A percentile compares a stretch with the other conserved stretches of the same genome.
Evolutionary conservation across 2,329 filamentous ascomycete genomes (phyloP).

Genomic region (Dothidotthia symphoricarpi): DNA sequence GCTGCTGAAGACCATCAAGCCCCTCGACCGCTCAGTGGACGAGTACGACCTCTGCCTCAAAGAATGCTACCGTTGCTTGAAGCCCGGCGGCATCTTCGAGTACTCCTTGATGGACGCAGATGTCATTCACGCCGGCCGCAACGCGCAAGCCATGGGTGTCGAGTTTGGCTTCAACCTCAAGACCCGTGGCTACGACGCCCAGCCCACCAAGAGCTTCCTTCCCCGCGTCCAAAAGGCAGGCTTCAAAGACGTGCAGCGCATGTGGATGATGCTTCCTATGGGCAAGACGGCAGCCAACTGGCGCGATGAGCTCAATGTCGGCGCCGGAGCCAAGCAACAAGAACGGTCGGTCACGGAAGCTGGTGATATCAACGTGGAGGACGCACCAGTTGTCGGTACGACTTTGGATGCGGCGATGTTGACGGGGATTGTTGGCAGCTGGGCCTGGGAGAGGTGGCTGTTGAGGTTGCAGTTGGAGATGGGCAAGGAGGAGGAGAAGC

Average conservation of each 20-base stretch:
- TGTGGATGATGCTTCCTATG: slow-evolving; percentile 88
- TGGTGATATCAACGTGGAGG: slow-evolving; percentile 31
- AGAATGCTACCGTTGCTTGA: slow-evolving; percentile 88
- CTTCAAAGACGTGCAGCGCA: slow-evolving; percentile 77
- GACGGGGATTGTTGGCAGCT: slow-evolving; percentile 78
- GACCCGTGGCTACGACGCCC: slow-evolving; percentile 84
- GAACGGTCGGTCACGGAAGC: slow-evolving; percentile 41
- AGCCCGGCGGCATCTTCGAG: slow-evolving; percentile 89
- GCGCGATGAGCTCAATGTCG: slow-evolving; percentile 39
- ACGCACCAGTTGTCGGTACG: slow-evolving; percentile 33
- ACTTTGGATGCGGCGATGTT: slow-evolving; percentile 71
- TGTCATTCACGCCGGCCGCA: slow-evolving; percentile 77
- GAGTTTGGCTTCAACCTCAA: slow-evolving; percentile 91
- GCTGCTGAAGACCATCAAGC: slow-evolving; percentile 68
- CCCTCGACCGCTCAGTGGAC: slow-evolving; percentile 54
- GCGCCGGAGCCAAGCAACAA: slow-evolving; percentile 25
- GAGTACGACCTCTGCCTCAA: slow-evolving; percentile 83
- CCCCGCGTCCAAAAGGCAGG: slow-evolving; percentile 69
- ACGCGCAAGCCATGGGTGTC: slow-evolving; percentile 77
- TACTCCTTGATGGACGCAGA: slow-evolving; percentile 89
- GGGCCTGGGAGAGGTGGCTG: slow-evolving; percentile 97
- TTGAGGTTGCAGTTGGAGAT: slow-evolving; percentile 85
- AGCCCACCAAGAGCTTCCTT: slow-evolving; percentile 78
- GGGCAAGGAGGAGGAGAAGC: slow-evolving; percentile 59
- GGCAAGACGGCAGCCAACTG: slow-evolving; percentile 51